Evolutionary conservation across 2,329 filamentous ascomycete genomes (phyloP), one percentile per base, ranked within the genome.

Genomic region (Aspergillus uvarum): DNA sequence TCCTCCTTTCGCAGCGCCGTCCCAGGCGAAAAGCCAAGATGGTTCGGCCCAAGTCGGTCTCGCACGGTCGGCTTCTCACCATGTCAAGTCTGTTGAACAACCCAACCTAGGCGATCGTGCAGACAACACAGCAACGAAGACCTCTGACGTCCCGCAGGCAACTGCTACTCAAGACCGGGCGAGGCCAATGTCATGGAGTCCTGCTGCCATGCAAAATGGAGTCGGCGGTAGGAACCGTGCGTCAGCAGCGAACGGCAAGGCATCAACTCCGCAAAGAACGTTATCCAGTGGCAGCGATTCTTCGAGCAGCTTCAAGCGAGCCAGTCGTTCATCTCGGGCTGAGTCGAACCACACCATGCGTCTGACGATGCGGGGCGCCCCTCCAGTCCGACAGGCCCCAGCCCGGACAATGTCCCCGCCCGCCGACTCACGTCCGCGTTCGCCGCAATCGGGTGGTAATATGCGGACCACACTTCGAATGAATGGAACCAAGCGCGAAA

Each of bases 231-330:
- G 22, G n/a, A 44, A 53, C 58, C 52, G 55, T 47, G 55, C 62
- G 26, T 54, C 42, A 22, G 32, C 42, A 11, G 31, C 59, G 47
- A 49, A 65, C 47, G 55, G 60, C 29, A 49, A 60, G 51, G 32
- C 59, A 38, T 26, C 42, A 21, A 54, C 38, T 5, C 74, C 86
- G 8, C 77, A 79, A 59, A 83, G 87, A 2, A 83, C 79, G 10
- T 81, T 78, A 19, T 90, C 88, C 0, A 86, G 87, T 65, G 87
- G 84, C 29, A 91, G 89, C 68, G 88, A 91, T 67, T 81, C 79
- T 3, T 77, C 78, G 49, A 96, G 90, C 76, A 96, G 91, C 72
- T 96, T 96, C 79, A 89, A 85, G 70, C 88, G 91, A 29, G 76
- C 80, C 48, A 83, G 84, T 62, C 77, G 82, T 42, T 72, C 78